Percentiles rank a stretch among this genome's conserved stretches.
Evolutionary conservation across 805 yeast species (phyloP).

Genomic region (Saccharomyces kudriavzevii): DNA sequence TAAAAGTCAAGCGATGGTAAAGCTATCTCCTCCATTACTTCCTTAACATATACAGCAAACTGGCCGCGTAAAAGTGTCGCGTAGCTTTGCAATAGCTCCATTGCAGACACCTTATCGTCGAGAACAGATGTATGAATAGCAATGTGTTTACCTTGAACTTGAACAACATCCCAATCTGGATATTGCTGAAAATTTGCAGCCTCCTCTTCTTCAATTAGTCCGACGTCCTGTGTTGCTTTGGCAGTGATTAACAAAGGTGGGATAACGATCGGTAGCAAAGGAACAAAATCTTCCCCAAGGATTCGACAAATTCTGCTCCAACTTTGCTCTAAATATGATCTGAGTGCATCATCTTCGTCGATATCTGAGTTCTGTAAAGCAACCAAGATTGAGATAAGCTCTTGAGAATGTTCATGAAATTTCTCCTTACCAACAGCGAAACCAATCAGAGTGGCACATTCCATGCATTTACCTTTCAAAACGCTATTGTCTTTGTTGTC

Average conservation of each 20-base stretch:
- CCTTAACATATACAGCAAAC: constrained; percentile 76
- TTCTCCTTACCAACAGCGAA: constrained; percentile 90
- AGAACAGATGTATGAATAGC: constrained; percentile 92
- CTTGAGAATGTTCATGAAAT: constrained; percentile 66
- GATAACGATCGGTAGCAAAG: constrained; percentile 72
- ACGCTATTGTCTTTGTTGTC: constrained; percentile 72
- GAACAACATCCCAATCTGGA: constrained; percentile 93
- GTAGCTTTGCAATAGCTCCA: constrained; percentile 77
- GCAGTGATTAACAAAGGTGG: constrained; percentile 87
- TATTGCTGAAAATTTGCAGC: constrained; percentile 77
- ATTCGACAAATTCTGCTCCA: constrained; percentile 92
- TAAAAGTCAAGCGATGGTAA: constrained; percentile 86
- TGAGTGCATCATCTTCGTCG: constrained; percentile 78
- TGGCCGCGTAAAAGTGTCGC: constrained; percentile 76
- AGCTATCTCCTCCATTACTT: constrained; percentile 68
- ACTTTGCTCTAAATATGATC: constrained; percentile 80
- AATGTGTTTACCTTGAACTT: constrained; percentile 81
- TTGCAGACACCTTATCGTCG: constrained; percentile 89
- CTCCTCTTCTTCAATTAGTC: constrained; percentile 78
- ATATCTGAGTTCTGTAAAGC: constrained; percentile 53
- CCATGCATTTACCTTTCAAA: constrained; percentile 87
- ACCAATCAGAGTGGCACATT: constrained; percentile 91
- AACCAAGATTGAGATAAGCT: constrained; percentile 63
- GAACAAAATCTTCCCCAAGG: constrained; percentile 77
- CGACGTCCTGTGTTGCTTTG: constrained; percentile 80